Evolutionary conservation across 306 rosid genomes (phyloP).

Genomic region (Trifolium fragiferum): DNA sequence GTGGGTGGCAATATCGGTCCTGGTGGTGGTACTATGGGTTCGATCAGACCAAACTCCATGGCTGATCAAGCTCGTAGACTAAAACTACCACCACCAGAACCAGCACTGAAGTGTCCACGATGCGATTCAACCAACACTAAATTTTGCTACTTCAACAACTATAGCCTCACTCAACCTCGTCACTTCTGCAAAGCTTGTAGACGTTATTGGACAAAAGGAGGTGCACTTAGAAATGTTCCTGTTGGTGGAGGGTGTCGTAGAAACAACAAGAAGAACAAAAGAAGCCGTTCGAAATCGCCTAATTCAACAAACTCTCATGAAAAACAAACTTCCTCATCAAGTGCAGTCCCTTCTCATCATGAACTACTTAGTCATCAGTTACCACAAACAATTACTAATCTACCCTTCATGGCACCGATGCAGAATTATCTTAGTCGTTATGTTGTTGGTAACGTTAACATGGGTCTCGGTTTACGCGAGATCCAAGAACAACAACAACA

Average conservation of each 20-base stretch:
- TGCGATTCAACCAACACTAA: constrained; percentile 91
- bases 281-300: constrained; percentile 72
- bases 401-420: constrained; percentile 71
- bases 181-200: constrained; percentile 96
- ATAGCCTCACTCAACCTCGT: constrained; percentile 85
- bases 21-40: constrained; percentile 36
- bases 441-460: constrained; percentile 48
- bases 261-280: constrained; percentile 88
- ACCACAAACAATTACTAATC: constrained; percentile 50
- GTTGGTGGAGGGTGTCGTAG: constrained; percentile 95
- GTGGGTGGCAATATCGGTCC: background rate
- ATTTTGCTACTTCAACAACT: constrained; percentile 90
- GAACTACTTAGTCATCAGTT: constrained; percentile 54
- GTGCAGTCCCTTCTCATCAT: constrained; percentile 48
- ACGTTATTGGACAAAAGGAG: constrained; percentile 94
- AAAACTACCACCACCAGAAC: constrained; percentile 76
- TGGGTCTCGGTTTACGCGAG: constrained; percentile 46
- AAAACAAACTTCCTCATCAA: constrained; percentile 43
- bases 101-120: constrained; percentile 89
- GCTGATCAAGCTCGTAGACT: constrained; percentile 87
- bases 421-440: constrained; percentile 65
- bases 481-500: constrained; percentile 14
- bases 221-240: constrained; percentile 84
- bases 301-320: constrained; percentile 33
- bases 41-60: constrained; percentile 80